Evolutionary conservation across 345 rosid genomes (phyloP), one percentile per base, ranked within the genome.

Genomic region (Eutrema heterophyllum): DNA sequence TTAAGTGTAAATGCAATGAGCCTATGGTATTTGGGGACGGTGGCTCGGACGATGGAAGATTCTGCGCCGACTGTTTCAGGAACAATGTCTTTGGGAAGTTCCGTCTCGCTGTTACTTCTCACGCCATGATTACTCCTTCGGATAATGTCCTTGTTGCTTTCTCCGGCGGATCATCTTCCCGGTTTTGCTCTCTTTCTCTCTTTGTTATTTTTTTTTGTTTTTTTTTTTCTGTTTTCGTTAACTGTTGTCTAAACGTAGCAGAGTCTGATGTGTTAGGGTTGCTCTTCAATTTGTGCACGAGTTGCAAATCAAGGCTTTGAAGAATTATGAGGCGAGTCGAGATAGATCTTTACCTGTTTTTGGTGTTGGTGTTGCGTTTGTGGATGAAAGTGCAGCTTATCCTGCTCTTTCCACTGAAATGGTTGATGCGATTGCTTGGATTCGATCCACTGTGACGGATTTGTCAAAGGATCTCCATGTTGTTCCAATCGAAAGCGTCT

Each of bases 141-240:
- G 99, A 92, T 74, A 85, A 92, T 6, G 90, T 90, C 21, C 98
- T 90, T 44, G 92, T 95, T 24, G 97, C 99, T 33, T 89, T 95
- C 89, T 92, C 99, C 3, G 99, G 97, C 7, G 97, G 97, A 54
- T 82, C 90, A 62, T 79, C 90, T 77, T 95, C 99, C 67, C 86
- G 98, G 96, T 88, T 57, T 77, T 11, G 38, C 67, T 40, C 29
- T 64, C 14, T 38, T 9, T 15, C 52, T 67, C 43, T 7, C 9
- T 53, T 0, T 21, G 24, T 21, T 21, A 21, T 21, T 21, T 1
- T 41, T 2, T 36, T 8, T 6, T 14, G 8, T 0, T 21, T 21
- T 1, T 21, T 5, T 8, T 16, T 32, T 1, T 10, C 0, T 6
- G 11, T 14, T 54, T 33, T 38, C 41, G 21, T 15, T 63, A 6